Percentiles rank a stretch among this genome's conserved stretches.
phyloP scores from a whole-genome alignment of 768 basidiomycete species.

The Trichaptum fuscoviolaceum region DNA sequence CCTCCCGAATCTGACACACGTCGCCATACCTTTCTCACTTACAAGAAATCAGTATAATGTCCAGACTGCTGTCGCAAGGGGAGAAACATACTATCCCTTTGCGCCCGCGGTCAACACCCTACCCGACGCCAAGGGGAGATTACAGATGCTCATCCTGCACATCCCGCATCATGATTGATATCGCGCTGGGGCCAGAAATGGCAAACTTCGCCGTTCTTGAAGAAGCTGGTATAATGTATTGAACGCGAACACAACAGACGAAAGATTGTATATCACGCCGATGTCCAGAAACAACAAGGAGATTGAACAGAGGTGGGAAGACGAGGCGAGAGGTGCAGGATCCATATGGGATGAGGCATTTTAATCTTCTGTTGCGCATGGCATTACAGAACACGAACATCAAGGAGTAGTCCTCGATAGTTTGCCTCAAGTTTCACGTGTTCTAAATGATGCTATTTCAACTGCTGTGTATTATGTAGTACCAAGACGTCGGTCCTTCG shows the following conservation, averaged over 20 bases:
- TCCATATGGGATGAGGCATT: background rate
- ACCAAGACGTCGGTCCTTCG: too few species aligned
- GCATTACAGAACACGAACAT: background rate
- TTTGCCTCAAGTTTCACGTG: too few species aligned
- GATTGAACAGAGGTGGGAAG: background rate
- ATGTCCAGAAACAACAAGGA: constrained; percentile 11
- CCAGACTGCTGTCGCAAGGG: background rate
- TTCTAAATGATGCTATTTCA: too few species aligned
- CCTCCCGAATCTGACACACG: background rate
- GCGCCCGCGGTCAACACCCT: background rate
- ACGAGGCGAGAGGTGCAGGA: background rate
- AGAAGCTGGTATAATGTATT: background rate
- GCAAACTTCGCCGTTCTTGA: background rate
- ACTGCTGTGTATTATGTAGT: too few species aligned
- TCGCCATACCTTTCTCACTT: background rate
- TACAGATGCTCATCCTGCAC: background rate
- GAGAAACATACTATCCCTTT: background rate
- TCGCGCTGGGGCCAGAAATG: background rate
- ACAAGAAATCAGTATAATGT: background rate
- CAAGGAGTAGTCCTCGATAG: too few species aligned
- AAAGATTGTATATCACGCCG: constrained; percentile 7
- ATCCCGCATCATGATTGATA: background rate
- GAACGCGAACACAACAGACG: background rate
- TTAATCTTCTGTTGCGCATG: background rate
- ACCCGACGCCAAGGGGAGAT: background rate